Evolutionary conservation across 345 rosid species (phyloP), one percentile per base, ranked within the genome.

Genomic region (Ceriops tagal): DNA sequence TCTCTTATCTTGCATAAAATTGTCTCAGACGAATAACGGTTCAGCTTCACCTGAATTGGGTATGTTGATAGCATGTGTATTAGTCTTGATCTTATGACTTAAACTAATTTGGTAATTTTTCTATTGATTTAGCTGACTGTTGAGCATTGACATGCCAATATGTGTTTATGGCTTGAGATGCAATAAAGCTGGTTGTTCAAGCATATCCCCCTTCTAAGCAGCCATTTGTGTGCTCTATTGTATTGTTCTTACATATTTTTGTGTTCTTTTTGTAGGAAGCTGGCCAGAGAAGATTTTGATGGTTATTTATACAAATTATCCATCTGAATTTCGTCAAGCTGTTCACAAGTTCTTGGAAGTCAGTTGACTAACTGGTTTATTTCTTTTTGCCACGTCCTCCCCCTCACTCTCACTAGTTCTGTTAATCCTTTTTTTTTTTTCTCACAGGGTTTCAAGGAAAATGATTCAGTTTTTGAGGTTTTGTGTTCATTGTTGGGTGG

Each of bases 301-400:
- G 75, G 84, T 75, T 71, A 72, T 86, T 69, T 75, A 82, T 77
- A 89, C 84, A 82, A 87, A 75, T 51, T 90, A 90, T 82, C 93
- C 96, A 53, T 83, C 84, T 52, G 88, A 92, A 77, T 70, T 92
- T 61, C 87, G 67, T 11, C 75, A 60, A 53, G 85, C 90, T 3
- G 82, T 90, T 70, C 71, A 35, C 46, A 87, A 78, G 58, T 88
- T 90, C 76, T 65, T 95, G 71, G 84, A 86, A 92, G 99, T 95
- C 18, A 24, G 82, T 73, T 57, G 53, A 31, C 13, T 11, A 57
- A 62, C 39, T 62, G 31, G 24, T 43, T 43, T 43, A 43, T 53
- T 30, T 8, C 31, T 73, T 77, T 39, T 75, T 1, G 24, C 11
- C 52, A 31, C 59, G 37, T 13, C 57, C 46, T 35, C 61, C 58